Evolutionary conservation across 106 monocot genomes (phyloP), one percentile per base, ranked within the genome.

Genomic region (Agapanthus africanus): DNA sequence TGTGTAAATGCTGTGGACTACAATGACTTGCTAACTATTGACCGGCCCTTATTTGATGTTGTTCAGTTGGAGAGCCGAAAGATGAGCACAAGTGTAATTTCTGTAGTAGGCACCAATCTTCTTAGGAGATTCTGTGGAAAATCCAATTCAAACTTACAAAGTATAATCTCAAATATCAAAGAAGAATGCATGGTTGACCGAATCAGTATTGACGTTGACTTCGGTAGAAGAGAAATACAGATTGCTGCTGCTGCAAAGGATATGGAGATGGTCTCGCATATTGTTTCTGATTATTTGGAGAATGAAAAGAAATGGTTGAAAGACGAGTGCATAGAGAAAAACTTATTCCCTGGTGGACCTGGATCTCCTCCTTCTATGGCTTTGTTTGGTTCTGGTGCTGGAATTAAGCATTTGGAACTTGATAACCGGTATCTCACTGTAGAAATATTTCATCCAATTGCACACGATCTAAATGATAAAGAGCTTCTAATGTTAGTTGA

Each of bases 331-430:
- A 68, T 73, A 7, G 89, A 93, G 67, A 87, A 81, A 81, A 64
- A 54, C 68, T 59, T 99, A 50, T 99, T 74, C 71, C 66, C 54
- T 63, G 77, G 74, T 6, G 52, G 70, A 49, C 59, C 69, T 50
- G 83, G 81, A 77, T 52, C 38, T 67, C 79, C 70, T 47, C 66
- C 88, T 0, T 49, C 80, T 37, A 11, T 76, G 66, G 99, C 87
- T 37, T 64, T 99, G 34, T 85, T 93, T 71, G 99, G 99, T 11
- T 75, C 90, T n/a, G 99, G 99, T 82, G 99, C 81, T 71, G 82
- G 80, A 76, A 99, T 99, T 71, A 92, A 83, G 73, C 93, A 99
- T 82, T 84, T 99, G 31, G 99, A 99, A 70, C 87, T 99, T 27
- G 79, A 79, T 4, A 87, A 81, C 19, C 76, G 83, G 40, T 81